Conservation (phyloP, 805 yeast genomes). For the Starmerella sirachaensis region DNA sequence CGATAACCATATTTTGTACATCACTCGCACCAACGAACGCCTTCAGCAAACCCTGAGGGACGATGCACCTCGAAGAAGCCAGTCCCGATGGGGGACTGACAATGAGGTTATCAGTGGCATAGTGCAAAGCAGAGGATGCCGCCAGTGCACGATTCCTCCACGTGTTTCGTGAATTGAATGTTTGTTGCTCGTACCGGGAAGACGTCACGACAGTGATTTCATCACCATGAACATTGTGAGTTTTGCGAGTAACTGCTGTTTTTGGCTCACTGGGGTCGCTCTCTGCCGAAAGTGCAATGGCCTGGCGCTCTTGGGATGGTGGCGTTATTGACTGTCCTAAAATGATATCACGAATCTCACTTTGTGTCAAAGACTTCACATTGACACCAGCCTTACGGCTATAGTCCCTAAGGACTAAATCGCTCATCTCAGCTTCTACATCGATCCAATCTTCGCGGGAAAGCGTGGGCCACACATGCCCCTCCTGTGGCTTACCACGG, state of each 20-base stretch:
- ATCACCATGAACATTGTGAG: conserved; percentile 90
- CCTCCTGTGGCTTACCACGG: conserved; percentile 69
- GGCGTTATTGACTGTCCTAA: conserved; percentile 89
- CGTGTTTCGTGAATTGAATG: conserved; percentile 72
- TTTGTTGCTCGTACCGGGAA: conserved; percentile 70
- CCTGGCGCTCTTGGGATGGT: conserved; percentile 78
- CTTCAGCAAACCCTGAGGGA: conserved; percentile 71
- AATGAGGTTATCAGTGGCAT: conserved; percentile 63
- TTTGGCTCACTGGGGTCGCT: conserved; percentile 46
- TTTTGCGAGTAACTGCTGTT: conserved; percentile 68
- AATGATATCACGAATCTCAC: conserved; percentile 86
- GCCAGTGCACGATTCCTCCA: conserved; percentile 78
- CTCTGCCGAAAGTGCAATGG: conserved; percentile 31
- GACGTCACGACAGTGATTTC: conserved; percentile 91
- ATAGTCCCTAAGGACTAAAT: conserved; percentile 73
- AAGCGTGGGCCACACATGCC: conserved; percentile 90
- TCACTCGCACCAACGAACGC: conserved; percentile 75
- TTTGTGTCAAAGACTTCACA: conserved; percentile 75
- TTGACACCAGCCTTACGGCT: conserved; percentile 77
- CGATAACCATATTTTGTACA: conserved; percentile 70
- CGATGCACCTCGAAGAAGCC: conserved; percentile 28
- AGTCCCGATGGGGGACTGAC: conserved; percentile 23
- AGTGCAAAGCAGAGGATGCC: conserved; percentile 58
- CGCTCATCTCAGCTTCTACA: conserved; percentile 78
- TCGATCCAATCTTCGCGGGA: conserved; percentile 83